Evolutionary conservation across 2,329 filamentous ascomycete genomes (phyloP).

Genomic region (Colletotrichum australisinense): DNA sequence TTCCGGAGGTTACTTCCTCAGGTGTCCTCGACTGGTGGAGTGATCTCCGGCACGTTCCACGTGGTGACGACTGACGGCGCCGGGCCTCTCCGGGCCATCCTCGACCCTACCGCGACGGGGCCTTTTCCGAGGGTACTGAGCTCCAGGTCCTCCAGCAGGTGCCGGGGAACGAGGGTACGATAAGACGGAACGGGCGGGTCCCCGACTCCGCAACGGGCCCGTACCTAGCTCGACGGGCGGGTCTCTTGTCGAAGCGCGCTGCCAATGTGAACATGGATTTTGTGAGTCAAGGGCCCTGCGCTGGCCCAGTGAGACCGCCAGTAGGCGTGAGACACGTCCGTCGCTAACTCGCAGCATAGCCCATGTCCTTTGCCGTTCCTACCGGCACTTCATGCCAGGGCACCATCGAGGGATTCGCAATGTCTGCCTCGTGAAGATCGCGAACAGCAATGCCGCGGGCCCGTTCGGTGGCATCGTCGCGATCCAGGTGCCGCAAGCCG

Average conservation of each 20-base stretch:
- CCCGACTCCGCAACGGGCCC: not conserved
- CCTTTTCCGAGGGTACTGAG: conserved; percentile 44
- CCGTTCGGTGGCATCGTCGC: conserved; percentile 54
- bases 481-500: conserved; percentile 46
- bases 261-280: conserved; percentile 43
- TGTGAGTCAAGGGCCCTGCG: conserved; percentile 28
- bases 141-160: conserved; percentile 47
- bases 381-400: conserved; percentile 52
- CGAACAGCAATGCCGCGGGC: conserved; percentile 51
- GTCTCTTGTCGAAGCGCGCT: conserved; percentile 43
- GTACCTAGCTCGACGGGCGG: not conserved
- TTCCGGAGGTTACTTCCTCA: conserved; percentile 53
- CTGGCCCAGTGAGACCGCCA: not conserved
- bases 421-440: conserved; percentile 57
- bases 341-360: conserved; percentile 25
- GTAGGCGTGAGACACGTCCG: not conserved
- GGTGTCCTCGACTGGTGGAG: conserved; percentile 46
- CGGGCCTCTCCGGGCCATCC: conserved; percentile 50
- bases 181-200: conserved; percentile 38
- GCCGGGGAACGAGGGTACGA: conserved; percentile 49
- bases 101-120: conserved; percentile 50
- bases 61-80: conserved; percentile 55
- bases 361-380: conserved; percentile 48
- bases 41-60: conserved; percentile 50
- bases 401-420: conserved; percentile 45